Conservation (phyloP, 2,329 filamentous ascomycete species). For the Endothia cerciana region DNA sequence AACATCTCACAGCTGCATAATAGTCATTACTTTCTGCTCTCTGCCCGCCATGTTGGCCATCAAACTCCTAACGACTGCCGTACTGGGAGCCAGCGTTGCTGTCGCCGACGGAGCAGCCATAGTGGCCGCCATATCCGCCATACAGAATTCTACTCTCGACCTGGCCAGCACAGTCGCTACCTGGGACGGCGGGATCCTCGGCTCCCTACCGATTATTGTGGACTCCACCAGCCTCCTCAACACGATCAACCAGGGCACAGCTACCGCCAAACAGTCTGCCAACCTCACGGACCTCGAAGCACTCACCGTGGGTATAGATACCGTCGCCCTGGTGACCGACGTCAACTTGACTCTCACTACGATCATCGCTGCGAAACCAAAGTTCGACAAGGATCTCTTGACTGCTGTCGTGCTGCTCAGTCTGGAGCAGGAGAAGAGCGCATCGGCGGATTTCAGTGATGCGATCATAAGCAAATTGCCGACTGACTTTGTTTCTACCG, state of each 20-base stretch:
- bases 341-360: slow-evolving; percentile 45
- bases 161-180: slow-evolving; percentile 41
- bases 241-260: slow-evolving; percentile 45
- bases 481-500: slow-evolving; percentile 37
- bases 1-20: neutral
- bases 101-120: slow-evolving; percentile 43
- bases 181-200: slow-evolving; percentile 45
- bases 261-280: slow-evolving; percentile 42
- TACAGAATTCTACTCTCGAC: slow-evolving; percentile 39
- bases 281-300: slow-evolving; percentile 44
- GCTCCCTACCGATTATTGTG: slow-evolving; percentile 45
- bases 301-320: slow-evolving; percentile 43
- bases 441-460: slow-evolving; percentile 43
- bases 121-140: slow-evolving; percentile 40
- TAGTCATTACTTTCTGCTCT: neutral
- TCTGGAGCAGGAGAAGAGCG: slow-evolving; percentile 45
- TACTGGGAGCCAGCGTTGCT: slow-evolving; percentile 23
- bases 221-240: slow-evolving; percentile 44
- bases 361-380: slow-evolving; percentile 45
- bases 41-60: slow-evolving; percentile 16
- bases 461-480: slow-evolving; percentile 48
- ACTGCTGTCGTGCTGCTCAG: slow-evolving; percentile 48
- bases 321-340: slow-evolving; percentile 40
- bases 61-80: slow-evolving; percentile 15
- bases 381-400: slow-evolving; percentile 49